Conservation (phyloP, 495 filamentous ascomycete species). For the Immersiella caudata region DNA sequence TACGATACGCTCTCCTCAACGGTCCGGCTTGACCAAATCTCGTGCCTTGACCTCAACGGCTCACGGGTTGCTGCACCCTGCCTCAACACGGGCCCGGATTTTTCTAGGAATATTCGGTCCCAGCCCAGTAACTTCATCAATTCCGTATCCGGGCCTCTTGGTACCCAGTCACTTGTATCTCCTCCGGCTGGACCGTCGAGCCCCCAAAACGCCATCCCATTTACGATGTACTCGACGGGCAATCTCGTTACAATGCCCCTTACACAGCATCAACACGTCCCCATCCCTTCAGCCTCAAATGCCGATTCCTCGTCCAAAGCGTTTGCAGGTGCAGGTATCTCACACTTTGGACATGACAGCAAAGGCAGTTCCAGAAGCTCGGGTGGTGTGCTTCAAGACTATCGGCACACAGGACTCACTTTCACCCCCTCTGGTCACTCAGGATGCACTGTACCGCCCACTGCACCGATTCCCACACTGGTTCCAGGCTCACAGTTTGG, state of each 20-base stretch:
- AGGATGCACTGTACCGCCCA: too few species aligned
- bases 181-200: background rate
- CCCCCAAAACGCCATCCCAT: slow-evolving; percentile 21
- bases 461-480: too few species aligned
- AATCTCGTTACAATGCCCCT: slow-evolving; percentile 24
- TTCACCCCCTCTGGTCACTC: too few species aligned
- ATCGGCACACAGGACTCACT: too few species aligned
- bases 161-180: background rate
- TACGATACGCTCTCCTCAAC: background rate
- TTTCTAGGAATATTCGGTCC: slow-evolving; percentile 2
- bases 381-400: background rate
- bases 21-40: slow-evolving; percentile 22
- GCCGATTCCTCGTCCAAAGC: background rate
- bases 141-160: background rate
- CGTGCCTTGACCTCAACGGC: slow-evolving; percentile 22
- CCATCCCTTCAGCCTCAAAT: background rate
- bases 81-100: slow-evolving; percentile 24
- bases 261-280: background rate
- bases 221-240: slow-evolving; percentile 25
- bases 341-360: background rate
- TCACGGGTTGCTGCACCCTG: slow-evolving; percentile 20
- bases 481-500: too few species aligned
- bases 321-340: too few species aligned
- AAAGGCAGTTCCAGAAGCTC: background rate
- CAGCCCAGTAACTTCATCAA: background rate